Evolutionary conservation across 208 protist species (phyloP).

Genomic region (Porcisia deanei): DNA sequence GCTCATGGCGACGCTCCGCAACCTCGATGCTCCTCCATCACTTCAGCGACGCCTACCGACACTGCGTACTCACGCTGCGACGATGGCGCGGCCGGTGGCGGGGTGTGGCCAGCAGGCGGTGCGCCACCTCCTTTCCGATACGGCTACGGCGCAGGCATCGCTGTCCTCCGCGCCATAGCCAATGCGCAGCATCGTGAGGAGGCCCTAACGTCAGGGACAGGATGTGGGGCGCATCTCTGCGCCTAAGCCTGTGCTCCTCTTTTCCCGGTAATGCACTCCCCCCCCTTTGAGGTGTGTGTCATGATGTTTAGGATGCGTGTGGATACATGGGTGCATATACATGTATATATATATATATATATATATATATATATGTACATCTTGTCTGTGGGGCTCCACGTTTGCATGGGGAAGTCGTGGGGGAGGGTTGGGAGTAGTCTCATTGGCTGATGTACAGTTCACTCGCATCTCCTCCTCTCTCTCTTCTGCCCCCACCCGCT

Average conservation of each 20-base stretch:
- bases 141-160: background rate
- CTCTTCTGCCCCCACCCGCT: background rate
- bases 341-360: background rate
- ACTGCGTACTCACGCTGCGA: conserved; percentile 13
- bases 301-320: background rate
- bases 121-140: conserved; percentile 7
- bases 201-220: background rate
- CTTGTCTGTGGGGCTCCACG: background rate
- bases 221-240: background rate
- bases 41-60: conserved; percentile 30
- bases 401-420: no score
- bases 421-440: background rate
- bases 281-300: background rate
- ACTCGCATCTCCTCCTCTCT: background rate
- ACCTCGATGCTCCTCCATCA: conserved; percentile 21
- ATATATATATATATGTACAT: background rate
- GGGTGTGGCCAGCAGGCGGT: conserved; percentile 22
- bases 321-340: background rate
- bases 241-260: background rate
- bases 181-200: no score
- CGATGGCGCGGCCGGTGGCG: conserved; percentile 5
- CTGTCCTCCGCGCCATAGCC: background rate
- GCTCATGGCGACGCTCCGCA: conserved; percentile 8
- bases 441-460: background rate
- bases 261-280: background rate